Base-by-base conservation (phyloP, 2,329 filamentous ascomycete species). In the Lachnellula hyalina region DNA sequence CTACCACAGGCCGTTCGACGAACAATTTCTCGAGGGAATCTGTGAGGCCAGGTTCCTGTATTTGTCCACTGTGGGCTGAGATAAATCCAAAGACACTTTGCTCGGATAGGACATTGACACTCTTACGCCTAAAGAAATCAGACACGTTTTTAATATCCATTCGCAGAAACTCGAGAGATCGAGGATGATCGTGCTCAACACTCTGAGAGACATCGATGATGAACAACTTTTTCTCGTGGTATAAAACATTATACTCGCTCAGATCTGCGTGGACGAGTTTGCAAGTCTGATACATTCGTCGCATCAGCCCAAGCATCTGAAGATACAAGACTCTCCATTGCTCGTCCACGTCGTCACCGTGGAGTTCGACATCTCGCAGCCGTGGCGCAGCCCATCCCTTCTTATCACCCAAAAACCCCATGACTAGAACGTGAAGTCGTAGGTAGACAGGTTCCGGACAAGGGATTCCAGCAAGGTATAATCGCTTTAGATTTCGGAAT, bases 111-210 rank as follows among this genome's bases (percentile, higher is more conserved):
- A 84, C 87, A 58, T 95, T 85, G 2, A 97, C 90, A 41, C 87
- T 87, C 70, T 96, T 87, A 19, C 89, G 82, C 32, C 85, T 79
- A 82, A 97, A 99, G 74, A 96, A 99, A 71, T 96, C 90, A 21
- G 85, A 87, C 1, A 96, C 84, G 68, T 99, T 99, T 78, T 96
- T 97, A 73, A 99, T 91, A 69, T 99, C 94, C 92, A 96, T 97
- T 35, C 94, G 86, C 65, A 99, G 73, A 69, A 99, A 99, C 70
- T 97, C 93, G 32, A 96, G 79, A 2, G 89, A 93, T 55, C 90
- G 83, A 0, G 94, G 94, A 71, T 99, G 94, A 65, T 97, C 93
- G 63, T 95, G 92, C 75, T 97, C 95, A 19, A 99, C 94, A 68
- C 89, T 94, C 75, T 99, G 94, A 53, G 90, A 96, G 44, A 99